Evolutionary conservation across 306 rosid species (phyloP), one percentile per base, ranked within the genome.

Genomic region (Cicer cuneatum): DNA sequence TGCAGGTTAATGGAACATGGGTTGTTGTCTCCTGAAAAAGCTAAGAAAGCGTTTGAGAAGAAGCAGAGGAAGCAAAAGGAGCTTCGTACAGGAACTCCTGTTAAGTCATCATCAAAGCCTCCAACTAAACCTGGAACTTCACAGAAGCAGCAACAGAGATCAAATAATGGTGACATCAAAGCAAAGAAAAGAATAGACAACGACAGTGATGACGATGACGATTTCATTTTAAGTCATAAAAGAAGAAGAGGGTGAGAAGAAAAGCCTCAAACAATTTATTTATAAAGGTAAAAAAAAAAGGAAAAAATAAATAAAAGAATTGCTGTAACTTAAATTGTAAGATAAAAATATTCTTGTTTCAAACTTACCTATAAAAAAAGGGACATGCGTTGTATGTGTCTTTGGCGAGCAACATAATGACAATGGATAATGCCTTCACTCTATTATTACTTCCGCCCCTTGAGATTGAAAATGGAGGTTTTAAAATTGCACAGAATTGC

Each of bases 1-100:
- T 79, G 60, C 78, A 94, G 99, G 99, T 88, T 94, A 87, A 92
- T 92, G 99, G 99, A 94, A 60, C 97, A 94, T 74, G 99, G 99
- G 57, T 46, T 94, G 81, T 45, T 94, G 73, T 83, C 97, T 48
- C 87, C 85, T 53, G 96, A 91, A 60, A 89, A 77, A 85, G 86
- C 99, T 12, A 92, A 85, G 85, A 92, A 39, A 78, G 97, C 97
- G 10, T 83, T 77, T 42, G 99, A 94, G 80, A 92, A 80, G 85
- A 94, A 90, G 86, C 90, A 86, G 83, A 88, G 95, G 82, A 88
- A 78, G 80, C 97, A 94, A 74, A 94, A 92, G 88, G 95, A 89
- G 73, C 74, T 86, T 41, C 80, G 97, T 48, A 71, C 69, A 13
- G 95, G 96, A 78, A 94, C 92, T 81, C 97, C 99, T 7, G 62